Percentiles rank a stretch among this genome's conserved stretches.
Conservation (phyloP, 2,329 filamentous ascomycete species). For the Sporothrix pallida region DNA sequence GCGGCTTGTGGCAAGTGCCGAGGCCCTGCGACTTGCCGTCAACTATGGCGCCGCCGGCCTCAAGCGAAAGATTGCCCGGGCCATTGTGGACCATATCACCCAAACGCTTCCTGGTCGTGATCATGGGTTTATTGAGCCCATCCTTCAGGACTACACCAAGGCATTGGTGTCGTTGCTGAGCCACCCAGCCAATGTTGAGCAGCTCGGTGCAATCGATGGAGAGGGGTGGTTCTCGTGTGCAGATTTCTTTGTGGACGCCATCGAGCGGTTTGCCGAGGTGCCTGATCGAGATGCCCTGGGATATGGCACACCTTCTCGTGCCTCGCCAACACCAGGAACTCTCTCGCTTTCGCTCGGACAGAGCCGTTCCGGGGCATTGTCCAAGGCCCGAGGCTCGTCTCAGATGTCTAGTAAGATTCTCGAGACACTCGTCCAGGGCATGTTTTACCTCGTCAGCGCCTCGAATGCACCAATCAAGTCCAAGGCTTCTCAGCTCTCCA, state of each 20-base stretch:
- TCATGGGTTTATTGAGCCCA: conserved; percentile 67
- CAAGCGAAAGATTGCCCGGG: conserved; percentile 76
- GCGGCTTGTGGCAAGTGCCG: conserved; percentile 71
- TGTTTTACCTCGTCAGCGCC: conserved; percentile 67
- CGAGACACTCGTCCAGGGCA: conserved; percentile 66
- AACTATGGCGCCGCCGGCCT: conserved; percentile 71
- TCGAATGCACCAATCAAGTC: conserved; percentile 70
- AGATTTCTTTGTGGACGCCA: conserved; percentile 71
- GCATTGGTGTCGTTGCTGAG: conserved; percentile 72
- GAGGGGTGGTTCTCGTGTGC: conserved; percentile 72
- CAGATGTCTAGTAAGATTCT: conserved; percentile 48
- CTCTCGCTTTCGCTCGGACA: conserved; percentile 44
- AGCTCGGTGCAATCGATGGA: conserved; percentile 63
- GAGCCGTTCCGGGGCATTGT: conserved; percentile 42
- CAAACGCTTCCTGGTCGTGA: conserved; percentile 70
- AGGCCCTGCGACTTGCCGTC: conserved; percentile 73
- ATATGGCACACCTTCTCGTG: conserved; percentile 43
- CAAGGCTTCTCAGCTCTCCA: conserved; percentile 61
- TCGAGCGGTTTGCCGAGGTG: conserved; percentile 59
- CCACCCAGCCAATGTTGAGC: conserved; percentile 78
- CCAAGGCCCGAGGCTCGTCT: conserved; percentile 38
- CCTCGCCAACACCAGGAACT: conserved; percentile 55
- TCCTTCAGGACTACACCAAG: conserved; percentile 80
- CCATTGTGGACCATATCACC: conserved; percentile 80
- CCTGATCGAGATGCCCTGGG: conserved; percentile 46